These are phyloP conservation scores for Tremella yokohamensis DNA, from an alignment of 768 basidiomycete species.

Conservation along the genomic window DNA sequence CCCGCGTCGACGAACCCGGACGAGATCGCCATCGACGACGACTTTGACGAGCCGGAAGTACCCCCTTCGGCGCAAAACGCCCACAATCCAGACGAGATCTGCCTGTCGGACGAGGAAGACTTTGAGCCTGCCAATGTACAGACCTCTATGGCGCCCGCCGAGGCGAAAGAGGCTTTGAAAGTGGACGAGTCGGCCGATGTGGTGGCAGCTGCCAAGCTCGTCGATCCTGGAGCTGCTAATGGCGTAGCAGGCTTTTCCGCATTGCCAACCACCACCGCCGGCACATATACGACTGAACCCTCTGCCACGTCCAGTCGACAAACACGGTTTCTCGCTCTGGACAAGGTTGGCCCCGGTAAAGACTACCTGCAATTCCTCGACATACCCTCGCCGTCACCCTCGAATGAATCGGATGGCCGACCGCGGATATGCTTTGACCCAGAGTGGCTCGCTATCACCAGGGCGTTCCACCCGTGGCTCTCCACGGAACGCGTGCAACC, in stretches of 20 bases:
- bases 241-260: constrained; percentile 19
- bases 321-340: constrained; percentile 82
- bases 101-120: constrained; percentile 5
- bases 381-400: constrained; percentile 51
- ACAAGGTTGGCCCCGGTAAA: constrained; percentile 73
- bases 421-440: constrained; percentile 66
- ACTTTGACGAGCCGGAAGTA: constrained; percentile 22
- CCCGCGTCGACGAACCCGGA: constrained; percentile 38
- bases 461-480: constrained; percentile 77
- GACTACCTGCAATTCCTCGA: constrained; percentile 80
- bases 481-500: constrained; percentile 58
- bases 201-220: constrained; percentile 35
- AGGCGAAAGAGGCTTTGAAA: constrained; percentile 15
- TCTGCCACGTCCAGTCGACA: constrained; percentile 29
- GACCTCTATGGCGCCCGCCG: constrained; percentile 1
- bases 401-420: constrained; percentile 18
- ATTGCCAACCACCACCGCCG: too few species aligned
- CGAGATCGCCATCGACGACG: constrained; percentile 46
- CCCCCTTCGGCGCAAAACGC: constrained; percentile 2
- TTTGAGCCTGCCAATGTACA: constrained; percentile 18
- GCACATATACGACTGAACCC: too few species aligned
- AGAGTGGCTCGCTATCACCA: constrained; percentile 90
- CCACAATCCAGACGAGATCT: constrained; percentile 15
- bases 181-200: constrained; percentile 46
- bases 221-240: constrained; percentile 22